Percentiles rank a stretch among this genome's conserved stretches.
phyloP scores from a whole-genome alignment of 2,329 filamentous ascomycete genomes.

The Neopestalotiopsis sp. region DNA sequence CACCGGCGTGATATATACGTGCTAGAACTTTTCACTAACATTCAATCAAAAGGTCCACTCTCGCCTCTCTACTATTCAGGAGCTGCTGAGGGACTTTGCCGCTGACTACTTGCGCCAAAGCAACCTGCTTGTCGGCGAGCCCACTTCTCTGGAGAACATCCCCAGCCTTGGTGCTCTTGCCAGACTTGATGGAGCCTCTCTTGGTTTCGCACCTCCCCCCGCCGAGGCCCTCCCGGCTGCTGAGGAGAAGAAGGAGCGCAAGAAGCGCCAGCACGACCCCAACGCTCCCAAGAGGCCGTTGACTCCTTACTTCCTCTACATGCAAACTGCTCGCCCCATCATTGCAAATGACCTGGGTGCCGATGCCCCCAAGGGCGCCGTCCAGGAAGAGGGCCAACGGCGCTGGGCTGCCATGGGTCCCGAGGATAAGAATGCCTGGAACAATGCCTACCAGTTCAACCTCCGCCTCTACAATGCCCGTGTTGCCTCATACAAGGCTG shows the following conservation, averaged over 20 bases:
- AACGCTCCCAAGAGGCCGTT: constrained; percentile 94
- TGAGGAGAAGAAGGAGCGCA: constrained; percentile 84
- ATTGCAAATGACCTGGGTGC: constrained; percentile 80
- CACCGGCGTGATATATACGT: not conserved
- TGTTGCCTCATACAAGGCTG: constrained; percentile 68
- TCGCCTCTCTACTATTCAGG: constrained; percentile 79
- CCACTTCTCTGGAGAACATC: constrained; percentile 54
- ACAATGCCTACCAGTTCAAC: constrained; percentile 72
- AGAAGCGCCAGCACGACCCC: constrained; percentile 86
- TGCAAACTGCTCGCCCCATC: constrained; percentile 83
- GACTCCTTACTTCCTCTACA: constrained; percentile 95
- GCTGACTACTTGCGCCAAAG: constrained; percentile 88
- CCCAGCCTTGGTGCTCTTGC: constrained; percentile 44
- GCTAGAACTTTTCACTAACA: constrained; percentile 40
- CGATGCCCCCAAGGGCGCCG: constrained; percentile 81
- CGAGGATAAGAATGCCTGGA: constrained; percentile 73
- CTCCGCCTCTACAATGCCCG: constrained; percentile 69
- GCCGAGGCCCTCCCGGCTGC: constrained; percentile 46
- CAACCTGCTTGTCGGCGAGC: constrained; percentile 78
- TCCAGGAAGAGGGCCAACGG: constrained; percentile 85
- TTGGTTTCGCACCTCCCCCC: constrained; percentile 32
- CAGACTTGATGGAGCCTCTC: constrained; percentile 57
- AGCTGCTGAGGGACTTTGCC: constrained; percentile 79
- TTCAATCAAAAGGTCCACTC: constrained; percentile 67
- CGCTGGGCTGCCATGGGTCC: constrained; percentile 83